Base-by-base conservation (phyloP, 2,329 filamentous ascomycete species). In the Apiospora aurea region DNA sequence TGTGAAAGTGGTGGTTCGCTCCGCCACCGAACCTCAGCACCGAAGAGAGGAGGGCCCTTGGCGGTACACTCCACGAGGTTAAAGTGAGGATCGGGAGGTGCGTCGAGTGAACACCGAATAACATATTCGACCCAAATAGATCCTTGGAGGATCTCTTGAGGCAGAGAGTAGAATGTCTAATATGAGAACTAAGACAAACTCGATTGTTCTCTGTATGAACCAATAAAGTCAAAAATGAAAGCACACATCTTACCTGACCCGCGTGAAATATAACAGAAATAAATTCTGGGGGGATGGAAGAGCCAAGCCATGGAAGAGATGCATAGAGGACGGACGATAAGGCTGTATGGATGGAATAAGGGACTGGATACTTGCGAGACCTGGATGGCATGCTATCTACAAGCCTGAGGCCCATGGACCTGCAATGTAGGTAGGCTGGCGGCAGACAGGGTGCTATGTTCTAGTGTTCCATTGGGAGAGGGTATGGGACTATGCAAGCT, bases 11-110 rank as follows among this genome's bases (percentile, higher is more conserved):
- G 85, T 87, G 86, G 86, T 87, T 86, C 83, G 87, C 89, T 91
- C 89, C 89, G 89, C 89, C 85, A 81, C 85, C 86, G 83, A 85
- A 85, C 83, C 86, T 91, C 84, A 89, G 87, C 89, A 92, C 90
- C 90, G 87, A 91, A 87, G 89, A 91, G 89, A 91, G 88, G 88
- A 83, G 83, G 80, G 82, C 80, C 81, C 57, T 82, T 67, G 21
- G 21, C 68, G 71, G 72, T 82, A 82, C 83, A 83, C 82, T 83
- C 87, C 88, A 91, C 86, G 89, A 92, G 90, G 90, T 92, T 92
- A 91, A 92, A 92, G 90, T 90, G 86, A 90, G 86, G 86, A 84
- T 87, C 81, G 86, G 85, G 84, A 83, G 84, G 83, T 84, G 89
- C 88, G 90, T 92, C 86, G 90, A 92, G 90, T 86, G 85, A 85